Evolutionary conservation across 1,284 basidiomycete genomes (phyloP).

Genomic region (Cutaneotrichosporon mucoides): DNA sequence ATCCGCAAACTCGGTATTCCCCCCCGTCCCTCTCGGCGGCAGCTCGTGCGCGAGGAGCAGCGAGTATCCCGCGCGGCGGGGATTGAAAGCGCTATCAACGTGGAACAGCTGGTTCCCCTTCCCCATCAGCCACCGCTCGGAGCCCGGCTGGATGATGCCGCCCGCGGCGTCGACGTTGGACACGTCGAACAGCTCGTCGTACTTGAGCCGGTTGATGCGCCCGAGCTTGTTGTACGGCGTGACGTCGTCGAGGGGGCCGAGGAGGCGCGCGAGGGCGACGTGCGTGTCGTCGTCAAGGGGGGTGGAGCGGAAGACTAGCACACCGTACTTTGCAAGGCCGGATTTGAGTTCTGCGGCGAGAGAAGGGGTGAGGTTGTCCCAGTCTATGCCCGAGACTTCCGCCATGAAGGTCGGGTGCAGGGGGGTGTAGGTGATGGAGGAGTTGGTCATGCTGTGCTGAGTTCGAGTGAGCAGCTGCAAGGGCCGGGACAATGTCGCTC

Average conservation of each 20-base stretch:
- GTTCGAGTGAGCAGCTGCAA: too few relatives aligned
- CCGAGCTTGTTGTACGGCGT: constrained; percentile 28
- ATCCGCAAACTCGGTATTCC: constrained; percentile 28
- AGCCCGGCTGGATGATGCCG: constrained; percentile 18
- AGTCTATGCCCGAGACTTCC: constrained; percentile 24
- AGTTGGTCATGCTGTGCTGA: not conserved
- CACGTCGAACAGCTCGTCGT: constrained; percentile 29
- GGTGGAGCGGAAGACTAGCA: constrained; percentile 29
- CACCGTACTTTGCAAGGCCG: constrained; percentile 27
- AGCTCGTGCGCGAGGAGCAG: constrained; percentile 24
- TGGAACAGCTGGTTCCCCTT: constrained; percentile 18
- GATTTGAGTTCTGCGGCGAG: constrained; percentile 22
- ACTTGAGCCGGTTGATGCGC: constrained; percentile 23
- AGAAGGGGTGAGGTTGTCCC: constrained; percentile 13
- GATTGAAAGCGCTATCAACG: constrained; percentile 26
- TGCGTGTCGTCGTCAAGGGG: constrained; percentile 27
- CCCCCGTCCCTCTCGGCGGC: constrained; percentile 20
- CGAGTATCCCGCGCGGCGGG: constrained; percentile 22
- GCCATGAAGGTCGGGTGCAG: constrained; percentile 30
- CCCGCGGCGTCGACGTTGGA: constrained; percentile 24
- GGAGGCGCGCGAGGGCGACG: constrained; percentile 26
- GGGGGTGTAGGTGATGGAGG: constrained; percentile 9
- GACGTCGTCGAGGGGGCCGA: constrained; percentile 34
- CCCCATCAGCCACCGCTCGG: constrained; percentile 9
- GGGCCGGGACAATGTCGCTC: too few relatives aligned